These are phyloP conservation scores for Blastocystis sp. DNA, from an alignment of 352 stramenopile species.

Conservation along the genomic window DNA sequence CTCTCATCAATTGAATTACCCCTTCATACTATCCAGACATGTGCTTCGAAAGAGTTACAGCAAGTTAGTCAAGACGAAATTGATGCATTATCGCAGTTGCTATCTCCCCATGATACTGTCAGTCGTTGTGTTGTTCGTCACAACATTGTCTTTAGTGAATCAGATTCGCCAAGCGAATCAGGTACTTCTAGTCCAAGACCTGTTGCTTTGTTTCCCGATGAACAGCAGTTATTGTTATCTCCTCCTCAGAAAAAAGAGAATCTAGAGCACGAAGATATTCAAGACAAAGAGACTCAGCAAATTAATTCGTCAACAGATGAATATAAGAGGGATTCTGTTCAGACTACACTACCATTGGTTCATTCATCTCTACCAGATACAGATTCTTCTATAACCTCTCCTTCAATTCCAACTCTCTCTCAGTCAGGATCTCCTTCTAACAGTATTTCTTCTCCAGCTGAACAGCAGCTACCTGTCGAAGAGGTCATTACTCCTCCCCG, in stretches of 20 bases:
- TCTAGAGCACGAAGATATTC: too few relatives aligned
- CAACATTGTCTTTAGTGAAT: conserved; percentile 27
- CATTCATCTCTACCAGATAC: too few relatives aligned
- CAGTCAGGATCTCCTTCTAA: too few relatives aligned
- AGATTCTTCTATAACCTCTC: too few relatives aligned
- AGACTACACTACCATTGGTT: too few relatives aligned
- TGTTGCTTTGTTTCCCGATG: background rate
- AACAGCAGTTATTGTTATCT: too few relatives aligned
- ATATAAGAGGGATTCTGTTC: too few relatives aligned
- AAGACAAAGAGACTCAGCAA: too few relatives aligned
- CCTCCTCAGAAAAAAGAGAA: too few relatives aligned
- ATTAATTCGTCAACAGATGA: too few relatives aligned
- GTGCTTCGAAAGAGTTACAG: background rate
- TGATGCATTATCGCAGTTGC: background rate
- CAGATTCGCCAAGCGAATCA: background rate
- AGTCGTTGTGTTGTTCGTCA: background rate
- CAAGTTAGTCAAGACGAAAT: background rate
- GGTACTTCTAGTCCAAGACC: background rate
- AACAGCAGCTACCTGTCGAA: background rate
- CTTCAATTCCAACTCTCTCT: too few relatives aligned
- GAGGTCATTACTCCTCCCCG: background rate
- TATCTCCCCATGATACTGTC: background rate
- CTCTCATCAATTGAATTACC: background rate
- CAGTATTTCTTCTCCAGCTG: too few relatives aligned
- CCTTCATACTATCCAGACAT: background rate